phyloP scores from a whole-genome alignment of 208 protist species.

The Acanthamoeba castellanii region DNA sequence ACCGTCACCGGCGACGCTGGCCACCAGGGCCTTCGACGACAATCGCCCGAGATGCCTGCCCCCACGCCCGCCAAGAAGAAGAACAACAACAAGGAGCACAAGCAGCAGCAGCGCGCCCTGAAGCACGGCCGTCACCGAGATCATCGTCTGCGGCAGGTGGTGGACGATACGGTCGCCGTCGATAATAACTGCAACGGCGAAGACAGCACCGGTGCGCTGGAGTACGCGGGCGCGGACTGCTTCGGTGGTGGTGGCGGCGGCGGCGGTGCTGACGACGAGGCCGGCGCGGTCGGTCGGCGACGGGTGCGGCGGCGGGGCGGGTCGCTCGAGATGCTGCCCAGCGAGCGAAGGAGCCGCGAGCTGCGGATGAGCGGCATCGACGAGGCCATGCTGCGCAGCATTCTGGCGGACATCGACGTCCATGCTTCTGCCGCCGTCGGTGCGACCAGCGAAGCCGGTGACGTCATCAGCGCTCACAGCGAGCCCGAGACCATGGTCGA shows the following conservation, averaged over 20 bases:
- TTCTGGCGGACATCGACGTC: background rate
- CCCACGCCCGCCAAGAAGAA: too few relatives aligned
- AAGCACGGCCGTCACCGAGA: background rate
- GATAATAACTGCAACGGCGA: background rate
- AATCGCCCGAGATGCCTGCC: too few relatives aligned
- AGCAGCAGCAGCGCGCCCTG: background rate
- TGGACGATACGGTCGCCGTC: background rate
- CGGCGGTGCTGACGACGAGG: background rate
- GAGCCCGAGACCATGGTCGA: too few relatives aligned
- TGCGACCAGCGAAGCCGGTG: too few relatives aligned
- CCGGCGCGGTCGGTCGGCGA: background rate
- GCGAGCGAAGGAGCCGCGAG: conserved; percentile 38
- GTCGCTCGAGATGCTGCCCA: conserved; percentile 15
- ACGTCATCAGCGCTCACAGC: too few relatives aligned
- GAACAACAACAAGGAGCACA: background rate
- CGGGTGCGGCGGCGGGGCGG: background rate
- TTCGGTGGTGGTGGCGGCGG: too few relatives aligned
- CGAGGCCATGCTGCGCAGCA: conserved; percentile 22
- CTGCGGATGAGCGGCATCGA: conserved; percentile 37
- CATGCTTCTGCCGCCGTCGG: background rate
- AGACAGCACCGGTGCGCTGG: too few relatives aligned
- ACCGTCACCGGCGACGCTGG: background rate
- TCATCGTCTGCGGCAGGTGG: too few relatives aligned
- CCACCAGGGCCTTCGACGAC: too few relatives aligned
- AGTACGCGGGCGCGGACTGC: too few relatives aligned